Percentiles rank a stretch among this genome's conserved stretches.
Conservation (phyloP, 1,284 basidiomycete species). For the Pterulicium gracile region DNA sequence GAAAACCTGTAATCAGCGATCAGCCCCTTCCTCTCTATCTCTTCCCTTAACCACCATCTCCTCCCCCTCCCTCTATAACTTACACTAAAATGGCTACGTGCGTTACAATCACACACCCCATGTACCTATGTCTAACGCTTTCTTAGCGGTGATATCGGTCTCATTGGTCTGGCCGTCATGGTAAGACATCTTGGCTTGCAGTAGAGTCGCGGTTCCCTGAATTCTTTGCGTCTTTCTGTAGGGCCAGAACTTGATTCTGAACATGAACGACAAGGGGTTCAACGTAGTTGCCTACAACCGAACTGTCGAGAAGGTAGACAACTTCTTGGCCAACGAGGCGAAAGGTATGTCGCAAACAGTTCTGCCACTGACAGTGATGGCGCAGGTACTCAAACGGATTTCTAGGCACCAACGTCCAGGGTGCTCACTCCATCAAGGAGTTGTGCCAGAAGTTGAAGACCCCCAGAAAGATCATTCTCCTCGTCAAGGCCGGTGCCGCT, state of each 20-base stretch:
- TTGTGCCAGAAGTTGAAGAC: slow-evolving; percentile 71
- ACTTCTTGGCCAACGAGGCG: slow-evolving; percentile 94
- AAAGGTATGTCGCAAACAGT: slow-evolving; percentile 55
- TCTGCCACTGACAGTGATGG: slow-evolving; percentile 7
- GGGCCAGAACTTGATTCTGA: slow-evolving; percentile 95
- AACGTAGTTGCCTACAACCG: slow-evolving; percentile 96
- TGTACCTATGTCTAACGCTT: slow-evolving; percentile 9
- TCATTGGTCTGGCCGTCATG: slow-evolving; percentile 97
- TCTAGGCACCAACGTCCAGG: slow-evolving; percentile 87
- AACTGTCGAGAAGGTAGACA: slow-evolving; percentile 92
- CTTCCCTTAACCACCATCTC: slow-evolving; percentile 15
- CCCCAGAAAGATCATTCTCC: slow-evolving; percentile 88
- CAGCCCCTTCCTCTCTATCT: background rate
- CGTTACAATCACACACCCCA: slow-evolving; percentile 12
- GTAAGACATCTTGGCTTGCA: slow-evolving; percentile 30
- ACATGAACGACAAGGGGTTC: slow-evolving; percentile 99
- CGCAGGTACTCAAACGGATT: slow-evolving; percentile 2
- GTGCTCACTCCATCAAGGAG: slow-evolving; percentile 92
- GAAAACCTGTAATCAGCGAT: slow-evolving; percentile 1
- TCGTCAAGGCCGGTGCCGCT: slow-evolving; percentile 83
- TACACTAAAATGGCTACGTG: slow-evolving; percentile 32
- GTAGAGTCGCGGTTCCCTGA: slow-evolving; percentile 10
- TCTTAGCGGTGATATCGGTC: slow-evolving; percentile 78
- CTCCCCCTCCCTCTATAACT: slow-evolving; percentile 11
- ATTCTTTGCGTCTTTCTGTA: slow-evolving; percentile 23